Evolutionary conservation across 2,329 filamentous ascomycete genomes (phyloP).

Genomic region (Aspergillus calidoustus): DNA sequence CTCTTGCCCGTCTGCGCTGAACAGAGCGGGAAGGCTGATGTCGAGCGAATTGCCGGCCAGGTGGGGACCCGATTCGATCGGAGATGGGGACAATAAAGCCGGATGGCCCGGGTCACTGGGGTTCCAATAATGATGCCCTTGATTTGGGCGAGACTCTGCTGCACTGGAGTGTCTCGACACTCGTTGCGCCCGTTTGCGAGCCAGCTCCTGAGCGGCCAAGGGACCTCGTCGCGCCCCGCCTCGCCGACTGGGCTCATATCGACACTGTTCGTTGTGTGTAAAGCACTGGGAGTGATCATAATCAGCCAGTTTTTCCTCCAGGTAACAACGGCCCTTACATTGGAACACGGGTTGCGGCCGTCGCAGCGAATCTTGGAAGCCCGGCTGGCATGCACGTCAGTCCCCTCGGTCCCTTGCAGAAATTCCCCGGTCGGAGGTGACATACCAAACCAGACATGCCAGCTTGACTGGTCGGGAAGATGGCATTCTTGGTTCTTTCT

Average conservation of each 20-base stretch:
- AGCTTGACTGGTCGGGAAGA: slow-evolving; percentile 22
- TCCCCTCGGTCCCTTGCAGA: neutral
- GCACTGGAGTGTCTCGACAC: neutral
- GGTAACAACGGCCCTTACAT: slow-evolving; percentile 16
- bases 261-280: slow-evolving; percentile 3
- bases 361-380: slow-evolving; percentile 31
- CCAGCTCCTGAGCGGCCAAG: slow-evolving; percentile 2
- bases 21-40: no score
- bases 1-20: no score
- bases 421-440: neutral
- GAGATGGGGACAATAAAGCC: neutral
- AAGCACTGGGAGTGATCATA: slow-evolving; percentile 3
- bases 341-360: slow-evolving; percentile 26
- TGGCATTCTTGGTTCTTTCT: no score
- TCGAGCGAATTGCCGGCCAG: no score
- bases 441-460: slow-evolving; percentile 28
- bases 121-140: no score
- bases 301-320: no score
- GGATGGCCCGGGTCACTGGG: neutral
- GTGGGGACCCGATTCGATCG: neutral
- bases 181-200: slow-evolving; percentile 6
- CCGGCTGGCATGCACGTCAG: slow-evolving; percentile 18
- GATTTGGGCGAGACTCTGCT: no score
- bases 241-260: slow-evolving; percentile 16
- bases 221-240: slow-evolving; percentile 16